A percentile compares a stretch with the other conserved stretches of the same genome.
phyloP scores from a whole-genome alignment of 768 basidiomycete species.

The Macrolepiota dolichaula region DNA sequence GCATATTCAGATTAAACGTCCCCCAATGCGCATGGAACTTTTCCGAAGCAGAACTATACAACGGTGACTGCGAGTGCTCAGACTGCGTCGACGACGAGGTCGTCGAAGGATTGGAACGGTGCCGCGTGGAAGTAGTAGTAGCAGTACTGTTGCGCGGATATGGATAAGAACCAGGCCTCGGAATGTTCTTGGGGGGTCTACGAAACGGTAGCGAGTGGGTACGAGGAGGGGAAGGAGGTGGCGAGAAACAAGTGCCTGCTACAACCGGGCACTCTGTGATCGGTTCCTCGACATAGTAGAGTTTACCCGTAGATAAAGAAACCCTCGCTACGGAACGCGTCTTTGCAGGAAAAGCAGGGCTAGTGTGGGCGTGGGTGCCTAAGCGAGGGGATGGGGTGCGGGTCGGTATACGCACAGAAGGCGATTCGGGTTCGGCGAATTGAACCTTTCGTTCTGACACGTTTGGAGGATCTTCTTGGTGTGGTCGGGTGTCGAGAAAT shows the following conservation, averaged over 20 bases:
- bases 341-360: not conserved
- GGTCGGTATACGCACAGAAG: not conserved
- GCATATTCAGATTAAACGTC: slow-evolving; percentile 3
- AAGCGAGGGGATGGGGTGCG: not conserved
- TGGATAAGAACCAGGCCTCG: not conserved
- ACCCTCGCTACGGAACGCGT: slow-evolving; percentile 4
- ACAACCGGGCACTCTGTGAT: not conserved
- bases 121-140: not conserved
- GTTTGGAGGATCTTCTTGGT: not conserved
- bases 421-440: not conserved
- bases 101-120: not conserved
- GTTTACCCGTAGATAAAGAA: slow-evolving; percentile 3
- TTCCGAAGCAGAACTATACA: slow-evolving; percentile 1
- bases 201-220: not conserved
- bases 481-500: not conserved
- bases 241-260: slow-evolving; percentile 4
- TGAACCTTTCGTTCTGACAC: not conserved
- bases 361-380: not conserved
- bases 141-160: not conserved
- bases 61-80: not conserved
- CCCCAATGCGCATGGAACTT: slow-evolving; percentile 8
- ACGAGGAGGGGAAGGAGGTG: not conserved
- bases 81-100: not conserved
- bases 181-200: not conserved
- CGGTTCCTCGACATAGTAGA: slow-evolving; percentile 7